Conservation (phyloP, 83 land plant species). For the Isoetes engelmannii region DNA sequence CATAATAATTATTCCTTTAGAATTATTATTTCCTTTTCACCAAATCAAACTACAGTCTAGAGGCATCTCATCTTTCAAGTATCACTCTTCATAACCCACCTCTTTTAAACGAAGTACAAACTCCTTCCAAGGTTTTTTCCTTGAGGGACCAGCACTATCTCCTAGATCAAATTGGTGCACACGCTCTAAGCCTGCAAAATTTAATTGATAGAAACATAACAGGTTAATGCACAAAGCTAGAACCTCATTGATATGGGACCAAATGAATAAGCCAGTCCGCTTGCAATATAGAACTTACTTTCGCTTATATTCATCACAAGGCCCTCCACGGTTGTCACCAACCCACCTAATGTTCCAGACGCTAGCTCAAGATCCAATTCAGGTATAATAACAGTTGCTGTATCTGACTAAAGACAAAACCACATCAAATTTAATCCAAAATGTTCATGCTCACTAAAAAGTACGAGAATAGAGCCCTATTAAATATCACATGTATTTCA, state of each 20-base stretch:
- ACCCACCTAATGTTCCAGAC: slow-evolving; percentile 93
- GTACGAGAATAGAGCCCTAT: background rate
- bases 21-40: no score
- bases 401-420: slow-evolving; percentile 56
- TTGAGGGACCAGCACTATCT: slow-evolving; percentile 65
- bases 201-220: no score
- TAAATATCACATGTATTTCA: background rate
- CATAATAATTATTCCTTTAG: no score
- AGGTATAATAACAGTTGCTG: slow-evolving; percentile 72
- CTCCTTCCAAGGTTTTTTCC: slow-evolving; percentile 65
- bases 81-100: slow-evolving; percentile 31
- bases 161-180: slow-evolving; percentile 93
- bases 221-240: no score
- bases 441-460: background rate
- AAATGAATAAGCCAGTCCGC: no score
- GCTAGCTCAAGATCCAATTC: slow-evolving; percentile 88
- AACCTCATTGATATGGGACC: no score
- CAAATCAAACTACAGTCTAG: no score
- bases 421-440: background rate
- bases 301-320: slow-evolving; percentile 22
- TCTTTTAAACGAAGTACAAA: slow-evolving; percentile 55
- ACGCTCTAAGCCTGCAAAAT: slow-evolving; percentile 62
- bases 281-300: slow-evolving; percentile 18
- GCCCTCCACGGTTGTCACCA: slow-evolving; percentile 98
- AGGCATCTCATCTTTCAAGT: no score